Conservation (phyloP, 208 protist species). For the Crithidia acanthocephali region DNA sequence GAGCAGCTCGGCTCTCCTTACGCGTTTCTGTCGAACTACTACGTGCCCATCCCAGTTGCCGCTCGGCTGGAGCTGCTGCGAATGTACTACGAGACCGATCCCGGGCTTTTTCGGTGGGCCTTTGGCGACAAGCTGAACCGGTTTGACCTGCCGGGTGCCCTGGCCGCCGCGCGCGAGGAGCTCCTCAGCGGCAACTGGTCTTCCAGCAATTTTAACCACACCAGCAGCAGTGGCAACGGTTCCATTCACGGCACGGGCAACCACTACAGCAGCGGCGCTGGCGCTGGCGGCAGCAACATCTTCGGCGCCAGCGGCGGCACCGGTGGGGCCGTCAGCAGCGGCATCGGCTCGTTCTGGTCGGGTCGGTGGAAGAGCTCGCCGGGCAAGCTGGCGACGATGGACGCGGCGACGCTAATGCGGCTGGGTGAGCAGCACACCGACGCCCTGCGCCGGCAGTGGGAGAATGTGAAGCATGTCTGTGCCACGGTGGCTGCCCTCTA, state of each 20-base stretch:
- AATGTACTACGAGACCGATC: constrained; percentile 81
- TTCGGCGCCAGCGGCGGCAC: background rate
- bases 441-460: constrained; percentile 76
- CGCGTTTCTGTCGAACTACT: constrained; percentile 81
- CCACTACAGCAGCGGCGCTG: background rate
- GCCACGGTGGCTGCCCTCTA: constrained; percentile 70
- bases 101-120: constrained; percentile 58
- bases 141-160: constrained; percentile 38
- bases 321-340: background rate
- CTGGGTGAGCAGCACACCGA: constrained; percentile 27
- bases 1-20: constrained; percentile 75
- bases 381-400: constrained; percentile 27
- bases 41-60: constrained; percentile 60
- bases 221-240: background rate
- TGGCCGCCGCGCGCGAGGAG: constrained; percentile 25
- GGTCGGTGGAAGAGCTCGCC: constrained; percentile 35
- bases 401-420: constrained; percentile 23
- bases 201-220: background rate
- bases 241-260: background rate
- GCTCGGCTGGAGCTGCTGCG: constrained; percentile 72
- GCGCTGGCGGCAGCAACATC: background rate
- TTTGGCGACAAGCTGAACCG: constrained; percentile 77
- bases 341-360: constrained; percentile 28
- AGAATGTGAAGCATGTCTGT: constrained; percentile 83
- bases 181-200: constrained; percentile 4